phyloP scores from a whole-genome alignment of 2,329 filamentous ascomycete species.

The Monosporascus sp. region DNA sequence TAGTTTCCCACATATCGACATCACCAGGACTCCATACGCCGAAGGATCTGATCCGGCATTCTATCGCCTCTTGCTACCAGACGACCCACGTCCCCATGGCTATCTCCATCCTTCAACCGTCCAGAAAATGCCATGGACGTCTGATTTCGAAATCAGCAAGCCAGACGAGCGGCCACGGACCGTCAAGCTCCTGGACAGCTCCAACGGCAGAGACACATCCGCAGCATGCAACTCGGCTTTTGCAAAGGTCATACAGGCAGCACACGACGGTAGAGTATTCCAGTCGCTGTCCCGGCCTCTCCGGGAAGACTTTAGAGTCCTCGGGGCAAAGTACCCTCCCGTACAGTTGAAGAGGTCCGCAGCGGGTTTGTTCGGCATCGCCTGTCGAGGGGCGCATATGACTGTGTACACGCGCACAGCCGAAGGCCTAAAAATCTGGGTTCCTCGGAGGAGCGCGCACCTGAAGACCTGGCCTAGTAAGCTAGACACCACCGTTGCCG shows the following conservation, averaged over 20 bases:
- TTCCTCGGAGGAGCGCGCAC: conserved; percentile 55
- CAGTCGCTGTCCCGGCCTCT: conserved; percentile 15
- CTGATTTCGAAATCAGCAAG: conserved; percentile 24
- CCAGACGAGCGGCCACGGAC: conserved; percentile 20
- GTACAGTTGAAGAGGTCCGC: conserved; percentile 47
- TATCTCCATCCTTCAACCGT: conserved; percentile 42
- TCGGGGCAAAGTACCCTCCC: conserved; percentile 16
- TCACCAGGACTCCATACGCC: conserved; percentile 17
- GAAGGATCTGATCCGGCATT: conserved; percentile 20
- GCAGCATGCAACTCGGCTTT: conserved; percentile 22
- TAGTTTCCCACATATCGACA: conserved; percentile 41
- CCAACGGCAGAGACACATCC: conserved; percentile 15
- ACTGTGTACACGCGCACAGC: conserved; percentile 46
- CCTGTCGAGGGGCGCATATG: conserved; percentile 57
- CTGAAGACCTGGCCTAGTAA: conserved; percentile 67
- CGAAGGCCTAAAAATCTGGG: conserved; percentile 57
- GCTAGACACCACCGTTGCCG: conserved; percentile 71
- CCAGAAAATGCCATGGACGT: conserved; percentile 37
- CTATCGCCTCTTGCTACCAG: conserved; percentile 39
- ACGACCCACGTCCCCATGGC: conserved; percentile 43
- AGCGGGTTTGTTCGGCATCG: conserved; percentile 55
- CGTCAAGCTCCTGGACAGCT: conserved; percentile 22
- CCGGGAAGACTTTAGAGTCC: conserved; percentile 26
- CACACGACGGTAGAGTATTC: conserved; percentile 14
- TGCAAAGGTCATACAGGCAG: conserved; percentile 17